A percentile compares a stretch with the other conserved stretches of the same genome.
These are phyloP conservation scores for slime mould (Dictyostelium discoideum) DNA, from an alignment of 78 protist genomes.

Conservation along the genomic window DNA sequence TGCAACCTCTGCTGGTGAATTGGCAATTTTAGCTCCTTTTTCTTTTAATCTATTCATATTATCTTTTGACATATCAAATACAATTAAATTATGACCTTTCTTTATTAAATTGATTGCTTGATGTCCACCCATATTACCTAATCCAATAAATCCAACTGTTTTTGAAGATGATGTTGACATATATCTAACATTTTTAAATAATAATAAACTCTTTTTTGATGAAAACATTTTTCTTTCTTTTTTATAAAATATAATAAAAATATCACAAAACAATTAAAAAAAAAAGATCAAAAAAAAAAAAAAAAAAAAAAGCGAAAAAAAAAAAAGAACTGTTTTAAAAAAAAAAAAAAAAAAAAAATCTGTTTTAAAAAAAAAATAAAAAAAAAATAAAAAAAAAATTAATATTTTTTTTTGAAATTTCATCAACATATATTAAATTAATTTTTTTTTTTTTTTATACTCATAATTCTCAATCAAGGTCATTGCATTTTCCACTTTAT, in stretches of 20 bases:
- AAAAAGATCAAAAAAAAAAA: background rate
- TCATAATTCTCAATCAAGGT: too few relatives aligned
- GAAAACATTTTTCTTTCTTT: background rate
- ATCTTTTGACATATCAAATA: conserved; percentile 78
- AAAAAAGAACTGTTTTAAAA: background rate
- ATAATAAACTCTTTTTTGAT: background rate
- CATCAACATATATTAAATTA: too few relatives aligned
- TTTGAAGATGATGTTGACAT: background rate
- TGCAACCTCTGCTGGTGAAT: conserved; percentile 61
- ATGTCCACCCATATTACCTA: conserved; percentile 95
- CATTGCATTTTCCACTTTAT: too few relatives aligned
- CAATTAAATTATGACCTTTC: conserved; percentile 80
- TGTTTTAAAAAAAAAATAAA: too few relatives aligned
- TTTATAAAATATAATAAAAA: background rate
- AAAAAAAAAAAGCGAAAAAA: background rate
- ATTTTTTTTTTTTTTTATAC: too few relatives aligned
- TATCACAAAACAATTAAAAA: too few relatives aligned
- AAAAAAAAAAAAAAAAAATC: too few relatives aligned
- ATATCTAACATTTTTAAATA: conserved; percentile 10
- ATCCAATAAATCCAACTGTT: conserved; percentile 93
- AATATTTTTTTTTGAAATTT: too few relatives aligned
- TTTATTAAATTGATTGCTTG: conserved; percentile 89
- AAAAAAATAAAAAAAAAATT: too few relatives aligned
- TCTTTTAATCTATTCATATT: conserved; percentile 47
- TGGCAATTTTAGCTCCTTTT: conserved; percentile 53